Percentiles rank a stretch among this genome's conserved stretches.
phyloP scores from a whole-genome alignment of 768 basidiomycete genomes.

The Boletellus ananas region DNA sequence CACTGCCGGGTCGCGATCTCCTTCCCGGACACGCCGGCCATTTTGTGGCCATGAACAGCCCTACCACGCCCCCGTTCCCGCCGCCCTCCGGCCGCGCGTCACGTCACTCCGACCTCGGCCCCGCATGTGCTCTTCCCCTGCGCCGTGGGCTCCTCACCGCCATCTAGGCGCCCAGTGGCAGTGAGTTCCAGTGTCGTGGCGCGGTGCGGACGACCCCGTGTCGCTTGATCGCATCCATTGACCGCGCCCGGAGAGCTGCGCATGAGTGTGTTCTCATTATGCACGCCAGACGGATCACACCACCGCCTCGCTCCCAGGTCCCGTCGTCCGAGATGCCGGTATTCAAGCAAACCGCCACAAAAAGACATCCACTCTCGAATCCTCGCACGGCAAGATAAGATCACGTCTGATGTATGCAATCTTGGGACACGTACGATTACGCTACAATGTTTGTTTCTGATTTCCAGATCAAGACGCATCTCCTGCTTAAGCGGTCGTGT shows the following conservation, averaged over 20 bases:
- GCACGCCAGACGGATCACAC: too few relatives aligned
- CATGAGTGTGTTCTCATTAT: not conserved
- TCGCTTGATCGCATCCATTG: too few relatives aligned
- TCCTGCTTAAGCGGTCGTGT: not conserved
- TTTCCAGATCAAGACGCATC: too few relatives aligned
- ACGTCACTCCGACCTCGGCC: constrained; percentile 19
- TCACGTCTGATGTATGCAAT: not conserved
- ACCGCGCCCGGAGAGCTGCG: not conserved
- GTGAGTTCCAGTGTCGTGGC: not conserved
- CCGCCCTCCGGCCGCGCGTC: constrained; percentile 3
- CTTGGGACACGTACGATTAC: not conserved
- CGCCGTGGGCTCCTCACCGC: too few relatives aligned
- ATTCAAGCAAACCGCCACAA: too few relatives aligned
- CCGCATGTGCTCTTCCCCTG: constrained; percentile 13
- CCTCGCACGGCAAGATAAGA: not conserved
- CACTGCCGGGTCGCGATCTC: constrained; percentile 7
- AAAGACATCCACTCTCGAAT: too few relatives aligned
- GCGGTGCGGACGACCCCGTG: not conserved
- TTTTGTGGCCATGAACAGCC: too few relatives aligned
- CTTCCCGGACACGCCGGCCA: not conserved
- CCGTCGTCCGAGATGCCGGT: too few relatives aligned
- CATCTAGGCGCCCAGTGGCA: not conserved
- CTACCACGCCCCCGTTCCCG: constrained; percentile 3
- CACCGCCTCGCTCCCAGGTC: not conserved
- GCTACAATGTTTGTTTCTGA: not conserved